These are phyloP conservation scores for Nigrospora sphaerica DNA, from an alignment of 2,329 filamentous ascomycete species.

Conservation along the genomic window DNA sequence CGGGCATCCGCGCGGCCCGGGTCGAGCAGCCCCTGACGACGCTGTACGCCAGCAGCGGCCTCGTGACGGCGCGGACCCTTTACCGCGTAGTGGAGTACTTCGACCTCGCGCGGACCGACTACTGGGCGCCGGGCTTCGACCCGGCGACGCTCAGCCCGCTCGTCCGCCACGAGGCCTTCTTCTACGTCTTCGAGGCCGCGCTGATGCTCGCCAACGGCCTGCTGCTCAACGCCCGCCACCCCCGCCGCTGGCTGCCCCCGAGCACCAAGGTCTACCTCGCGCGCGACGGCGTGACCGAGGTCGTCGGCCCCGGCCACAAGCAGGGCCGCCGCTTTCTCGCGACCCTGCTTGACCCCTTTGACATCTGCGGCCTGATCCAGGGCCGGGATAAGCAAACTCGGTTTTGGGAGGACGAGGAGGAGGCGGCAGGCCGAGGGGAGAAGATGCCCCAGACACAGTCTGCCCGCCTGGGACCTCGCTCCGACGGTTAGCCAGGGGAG, in stretches of 20 bases:
- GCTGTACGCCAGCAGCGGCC: constrained; percentile 40
- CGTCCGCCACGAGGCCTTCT: constrained; percentile 52
- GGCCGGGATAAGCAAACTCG: constrained; percentile 22
- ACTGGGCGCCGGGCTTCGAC: constrained; percentile 29
- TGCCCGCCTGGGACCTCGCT: too few species aligned
- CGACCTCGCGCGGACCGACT: constrained; percentile 32
- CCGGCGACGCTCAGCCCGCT: constrained; percentile 31
- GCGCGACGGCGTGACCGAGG: constrained; percentile 40
- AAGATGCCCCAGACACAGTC: background rate
- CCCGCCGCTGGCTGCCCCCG: constrained; percentile 41
- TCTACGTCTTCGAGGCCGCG: constrained; percentile 48
- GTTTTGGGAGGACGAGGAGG: constrained; percentile 26
- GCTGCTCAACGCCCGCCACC: constrained; percentile 44
- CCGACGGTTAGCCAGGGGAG: too few species aligned
- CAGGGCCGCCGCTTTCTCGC: constrained; percentile 35
- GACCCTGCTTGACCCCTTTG: constrained; percentile 35
- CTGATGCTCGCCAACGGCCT: constrained; percentile 45
- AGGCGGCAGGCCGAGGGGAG: background rate
- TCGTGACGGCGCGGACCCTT: constrained; percentile 47
- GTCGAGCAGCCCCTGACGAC: constrained; percentile 32
- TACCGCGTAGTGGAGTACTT: constrained; percentile 56
- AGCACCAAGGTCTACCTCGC: constrained; percentile 42
- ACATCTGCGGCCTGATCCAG: constrained; percentile 25
- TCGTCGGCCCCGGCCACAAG: constrained; percentile 40
- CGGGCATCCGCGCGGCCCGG: constrained; percentile 22